phyloP scores from a whole-genome alignment of 768 basidiomycete genomes.

The Terana coerulea region DNA sequence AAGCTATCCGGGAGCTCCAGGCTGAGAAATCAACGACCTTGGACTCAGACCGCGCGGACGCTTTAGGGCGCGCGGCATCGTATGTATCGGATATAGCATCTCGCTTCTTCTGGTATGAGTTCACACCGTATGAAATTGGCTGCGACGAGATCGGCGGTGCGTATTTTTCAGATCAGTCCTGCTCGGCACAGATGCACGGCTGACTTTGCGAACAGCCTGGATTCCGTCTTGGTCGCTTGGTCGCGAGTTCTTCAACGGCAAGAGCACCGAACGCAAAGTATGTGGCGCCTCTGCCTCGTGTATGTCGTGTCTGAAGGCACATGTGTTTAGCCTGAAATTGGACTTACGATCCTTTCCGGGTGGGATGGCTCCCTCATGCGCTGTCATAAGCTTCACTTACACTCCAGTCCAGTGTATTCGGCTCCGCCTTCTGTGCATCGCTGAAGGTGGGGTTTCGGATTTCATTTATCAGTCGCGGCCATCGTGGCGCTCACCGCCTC shows the following conservation, averaged over 20 bases:
- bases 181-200: background rate
- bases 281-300: background rate
- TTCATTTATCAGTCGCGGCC: background rate
- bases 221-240: slow-evolving; percentile 25
- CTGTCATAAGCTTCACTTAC: background rate
- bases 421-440: slow-evolving; percentile 26
- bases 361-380: slow-evolving; percentile 2
- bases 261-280: slow-evolving; percentile 19
- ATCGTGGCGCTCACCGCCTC: background rate
- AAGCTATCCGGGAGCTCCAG: slow-evolving; percentile 6
- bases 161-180: background rate
- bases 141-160: slow-evolving; percentile 26
- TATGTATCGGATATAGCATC: slow-evolving; percentile 9
- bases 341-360: slow-evolving; percentile 24
- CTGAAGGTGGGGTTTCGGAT: slow-evolving; percentile 18
- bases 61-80: slow-evolving; percentile 9
- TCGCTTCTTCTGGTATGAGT: slow-evolving; percentile 25
- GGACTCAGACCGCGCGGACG: background rate
- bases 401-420: slow-evolving; percentile 19
- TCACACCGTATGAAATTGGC: slow-evolving; percentile 24
- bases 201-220: slow-evolving; percentile 15
- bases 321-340: slow-evolving; percentile 20
- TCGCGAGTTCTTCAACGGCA: slow-evolving; percentile 19
- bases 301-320: background rate
- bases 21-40: slow-evolving; percentile 10